Conservation (phyloP, 805 yeast species). For the Wickerhamiella musiphila region DNA sequence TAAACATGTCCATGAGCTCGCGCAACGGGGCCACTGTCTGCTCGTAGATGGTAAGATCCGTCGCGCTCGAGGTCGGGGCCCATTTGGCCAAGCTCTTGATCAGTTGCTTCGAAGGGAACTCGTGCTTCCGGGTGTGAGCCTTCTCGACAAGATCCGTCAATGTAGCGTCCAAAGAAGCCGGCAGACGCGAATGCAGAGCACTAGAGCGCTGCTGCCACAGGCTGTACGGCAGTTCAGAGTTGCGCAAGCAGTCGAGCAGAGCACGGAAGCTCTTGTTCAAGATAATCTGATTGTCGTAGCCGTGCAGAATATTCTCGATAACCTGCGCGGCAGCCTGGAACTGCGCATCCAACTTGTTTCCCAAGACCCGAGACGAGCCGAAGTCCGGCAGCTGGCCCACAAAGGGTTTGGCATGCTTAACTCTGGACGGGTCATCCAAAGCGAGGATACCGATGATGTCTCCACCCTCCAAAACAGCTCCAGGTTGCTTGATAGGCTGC, state of each 20-base stretch:
- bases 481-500: constrained; percentile 91
- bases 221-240: constrained; percentile 74
- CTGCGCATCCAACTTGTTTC: constrained; percentile 68
- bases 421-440: constrained; percentile 91
- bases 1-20: constrained; percentile 50
- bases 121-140: constrained; percentile 44
- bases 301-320: constrained; percentile 64
- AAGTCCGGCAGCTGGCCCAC: constrained; percentile 84
- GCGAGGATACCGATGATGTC: constrained; percentile 90
- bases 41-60: constrained; percentile 28
- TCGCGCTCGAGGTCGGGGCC: constrained; percentile 33
- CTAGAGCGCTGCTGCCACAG: constrained; percentile 79
- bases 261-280: constrained; percentile 68
- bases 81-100: constrained; percentile 54
- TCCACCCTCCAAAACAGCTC: constrained; percentile 92
- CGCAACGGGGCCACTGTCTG: constrained; percentile 57
- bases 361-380: constrained; percentile 69
- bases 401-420: constrained; percentile 87
- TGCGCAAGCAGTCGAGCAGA: constrained; percentile 53
- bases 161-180: constrained; percentile 53
- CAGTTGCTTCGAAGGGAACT: constrained; percentile 86
- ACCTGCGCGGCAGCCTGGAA: constrained; percentile 42
- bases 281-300: constrained; percentile 90
- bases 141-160: constrained; percentile 52
- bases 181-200: constrained; percentile 83